Evolutionary conservation across 495 filamentous ascomycete species (phyloP), one percentile per base, ranked within the genome.

Genomic region (Neurospora intermedia): DNA sequence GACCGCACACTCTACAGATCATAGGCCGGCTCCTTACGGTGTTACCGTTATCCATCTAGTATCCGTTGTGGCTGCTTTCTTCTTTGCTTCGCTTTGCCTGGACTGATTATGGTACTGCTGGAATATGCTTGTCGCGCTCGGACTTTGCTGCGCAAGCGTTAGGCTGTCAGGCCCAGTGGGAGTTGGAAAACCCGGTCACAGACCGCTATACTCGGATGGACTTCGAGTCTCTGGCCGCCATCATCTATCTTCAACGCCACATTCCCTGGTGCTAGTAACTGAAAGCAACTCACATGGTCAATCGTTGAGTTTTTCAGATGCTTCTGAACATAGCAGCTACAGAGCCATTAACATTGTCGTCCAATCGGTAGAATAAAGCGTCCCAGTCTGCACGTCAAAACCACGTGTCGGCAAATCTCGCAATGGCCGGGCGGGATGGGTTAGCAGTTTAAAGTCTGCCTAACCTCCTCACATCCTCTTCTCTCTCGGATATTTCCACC

Each of bases 231-330:
- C 72, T 73, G 70, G 43, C 71, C 66, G 66, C 71, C 39, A 6
- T 76, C 77, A 78, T 81, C 76, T 79, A 81, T 78, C 76, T 80
- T 77, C 75, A 77, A 81, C 79, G 69, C 27, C 5, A 76, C 27
- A 31, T 71, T 74, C 48, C 70, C 41, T 73, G 70, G 31, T 70
- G 73, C 70, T 42, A 20, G 43, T 69, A 41, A 72, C 48, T 74
- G 27, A 54, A 69, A 69, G 54, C 23, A 23, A 45, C 74, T 77
- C 75, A 77, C 73, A 78, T 79, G 73, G 76, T 70, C 69, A 46
- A 18, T 23, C 70, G 72, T 13, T 69, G 40, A 42, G 41, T 74
- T 69, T 43, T 73, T 71, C 75, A 76, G 42, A 69, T 27, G 35
- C 43, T 66, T 42, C 42, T 73, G 70, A 66, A 31, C 43, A 43